Conservation (phyloP, 2,329 filamentous ascomycete genomes). For the Corynespora cassiicola region DNA sequence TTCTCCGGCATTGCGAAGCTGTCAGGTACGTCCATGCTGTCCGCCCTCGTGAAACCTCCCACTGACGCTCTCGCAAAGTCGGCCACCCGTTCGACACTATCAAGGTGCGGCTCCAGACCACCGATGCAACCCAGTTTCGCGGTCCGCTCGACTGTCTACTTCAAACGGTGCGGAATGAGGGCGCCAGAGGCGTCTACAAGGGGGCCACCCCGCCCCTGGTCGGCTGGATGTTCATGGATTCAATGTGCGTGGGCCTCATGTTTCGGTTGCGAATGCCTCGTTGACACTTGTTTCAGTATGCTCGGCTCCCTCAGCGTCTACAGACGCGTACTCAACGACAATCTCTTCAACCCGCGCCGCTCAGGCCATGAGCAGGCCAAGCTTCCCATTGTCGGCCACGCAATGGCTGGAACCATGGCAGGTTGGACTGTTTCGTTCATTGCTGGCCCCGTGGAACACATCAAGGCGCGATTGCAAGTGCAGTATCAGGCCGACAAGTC, state of each 20-base stretch:
- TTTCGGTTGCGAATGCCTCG: constrained; percentile 11
- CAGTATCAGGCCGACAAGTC: constrained; percentile 86
- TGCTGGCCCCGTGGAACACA: constrained; percentile 90
- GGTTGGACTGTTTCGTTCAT: constrained; percentile 91
- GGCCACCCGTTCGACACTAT: constrained; percentile 89
- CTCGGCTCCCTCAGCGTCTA: constrained; percentile 91
- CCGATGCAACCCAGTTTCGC: constrained; percentile 75
- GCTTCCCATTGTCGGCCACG: constrained; percentile 81
- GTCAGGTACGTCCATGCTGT: constrained; percentile 63
- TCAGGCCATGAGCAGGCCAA: constrained; percentile 50
- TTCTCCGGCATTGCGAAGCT: constrained; percentile 94
- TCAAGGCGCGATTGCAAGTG: constrained; percentile 92
- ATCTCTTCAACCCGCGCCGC: constrained; percentile 70
- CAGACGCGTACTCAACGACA: constrained; percentile 79
- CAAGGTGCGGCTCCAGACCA: constrained; percentile 94
- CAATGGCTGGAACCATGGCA: constrained; percentile 83
- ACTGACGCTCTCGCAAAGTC: constrained; percentile 47
- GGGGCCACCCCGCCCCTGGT: constrained; percentile 89
- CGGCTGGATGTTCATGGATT: constrained; percentile 99
- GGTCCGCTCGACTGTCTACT: constrained; percentile 86
- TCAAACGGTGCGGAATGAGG: constrained; percentile 86
- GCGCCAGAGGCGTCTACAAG: constrained; percentile 87
- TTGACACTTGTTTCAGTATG: constrained; percentile 62
- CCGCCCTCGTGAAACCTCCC: constrained; percentile 9
- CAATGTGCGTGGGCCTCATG: constrained; percentile 55